phyloP scores from a whole-genome alignment of 345 rosid genomes.

The Diplotaxis tenuifolia region DNA sequence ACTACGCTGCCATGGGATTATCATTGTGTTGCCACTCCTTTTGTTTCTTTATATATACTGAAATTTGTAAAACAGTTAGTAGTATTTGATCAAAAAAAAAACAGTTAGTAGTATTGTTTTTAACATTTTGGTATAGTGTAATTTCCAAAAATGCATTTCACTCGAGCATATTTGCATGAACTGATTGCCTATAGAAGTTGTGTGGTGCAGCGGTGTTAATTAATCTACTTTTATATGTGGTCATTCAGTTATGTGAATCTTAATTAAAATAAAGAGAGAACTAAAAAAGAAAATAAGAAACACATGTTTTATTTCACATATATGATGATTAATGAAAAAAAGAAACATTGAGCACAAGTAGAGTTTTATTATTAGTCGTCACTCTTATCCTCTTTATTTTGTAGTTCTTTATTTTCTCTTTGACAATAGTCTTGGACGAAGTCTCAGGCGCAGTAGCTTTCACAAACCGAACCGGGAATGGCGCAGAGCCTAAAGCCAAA shows the following conservation, averaged over 20 bases:
- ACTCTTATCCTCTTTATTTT: neutral
- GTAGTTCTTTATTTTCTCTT: neutral
- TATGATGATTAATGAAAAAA: no score
- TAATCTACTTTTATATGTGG: neutral
- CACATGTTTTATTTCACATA: no score
- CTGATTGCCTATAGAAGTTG: neutral
- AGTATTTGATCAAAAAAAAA: neutral
- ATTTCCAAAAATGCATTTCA: neutral
- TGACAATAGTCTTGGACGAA: neutral
- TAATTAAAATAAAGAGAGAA: no score
- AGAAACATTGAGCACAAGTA: neutral
- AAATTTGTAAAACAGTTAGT: neutral
- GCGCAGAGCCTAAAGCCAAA: conserved; percentile 47
- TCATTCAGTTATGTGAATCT: neutral
- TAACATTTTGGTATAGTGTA: neutral
- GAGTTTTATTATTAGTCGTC: neutral
- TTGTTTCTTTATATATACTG: neutral
- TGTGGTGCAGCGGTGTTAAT: neutral
- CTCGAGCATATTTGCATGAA: neutral
- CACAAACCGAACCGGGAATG: conserved; percentile 51
- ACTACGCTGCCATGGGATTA: neutral
- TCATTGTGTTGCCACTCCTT: neutral
- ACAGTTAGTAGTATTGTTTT: neutral
- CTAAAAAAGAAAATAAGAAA: no score
- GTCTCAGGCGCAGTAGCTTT: conserved; percentile 28